Conservation (phyloP, 371 early-diverging fungal species). For the Apophysomyces elegans region DNA sequence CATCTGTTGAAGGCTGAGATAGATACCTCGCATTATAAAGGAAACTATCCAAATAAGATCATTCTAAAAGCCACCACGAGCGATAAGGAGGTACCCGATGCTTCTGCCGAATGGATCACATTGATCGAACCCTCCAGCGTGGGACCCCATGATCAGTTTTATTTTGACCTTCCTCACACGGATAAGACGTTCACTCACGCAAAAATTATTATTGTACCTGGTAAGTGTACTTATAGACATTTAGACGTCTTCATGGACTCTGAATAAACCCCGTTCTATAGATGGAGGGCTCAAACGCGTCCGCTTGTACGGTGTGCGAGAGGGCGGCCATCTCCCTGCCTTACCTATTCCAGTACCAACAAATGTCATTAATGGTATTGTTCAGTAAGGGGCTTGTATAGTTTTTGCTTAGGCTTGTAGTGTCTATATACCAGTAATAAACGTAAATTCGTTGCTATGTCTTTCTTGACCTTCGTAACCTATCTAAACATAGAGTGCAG, state of each 20-base stretch:
- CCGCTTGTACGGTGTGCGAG: conserved; percentile 54
- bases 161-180: conserved; percentile 61
- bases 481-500: too few species aligned
- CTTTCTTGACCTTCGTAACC: not conserved
- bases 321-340: conserved; percentile 37
- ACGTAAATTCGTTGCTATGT: not conserved
- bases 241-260: not conserved
- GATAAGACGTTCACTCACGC: conserved; percentile 68
- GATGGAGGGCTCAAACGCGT: conserved; percentile 83
- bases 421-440: too few species aligned
- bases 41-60: conserved; percentile 84
- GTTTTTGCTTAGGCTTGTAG: too few species aligned
- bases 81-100: conserved; percentile 46
- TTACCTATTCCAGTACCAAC: conserved; percentile 32
- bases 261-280: conserved; percentile 3
- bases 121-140: conserved; percentile 45
- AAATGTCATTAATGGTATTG: conserved; percentile 15
- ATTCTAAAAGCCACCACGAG: conserved; percentile 59
- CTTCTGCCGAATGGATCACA: conserved; percentile 55
- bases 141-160: conserved; percentile 71
- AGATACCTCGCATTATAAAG: conserved; percentile 87
- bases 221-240: conserved; percentile 18
- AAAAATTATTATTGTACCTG: conserved; percentile 70
- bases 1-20: conserved; percentile 75
- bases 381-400: not conserved